Evolutionary conservation across 1,284 basidiomycete species (phyloP), one percentile per base, ranked within the genome.

Genomic region (Termitomyces sp.): DNA sequence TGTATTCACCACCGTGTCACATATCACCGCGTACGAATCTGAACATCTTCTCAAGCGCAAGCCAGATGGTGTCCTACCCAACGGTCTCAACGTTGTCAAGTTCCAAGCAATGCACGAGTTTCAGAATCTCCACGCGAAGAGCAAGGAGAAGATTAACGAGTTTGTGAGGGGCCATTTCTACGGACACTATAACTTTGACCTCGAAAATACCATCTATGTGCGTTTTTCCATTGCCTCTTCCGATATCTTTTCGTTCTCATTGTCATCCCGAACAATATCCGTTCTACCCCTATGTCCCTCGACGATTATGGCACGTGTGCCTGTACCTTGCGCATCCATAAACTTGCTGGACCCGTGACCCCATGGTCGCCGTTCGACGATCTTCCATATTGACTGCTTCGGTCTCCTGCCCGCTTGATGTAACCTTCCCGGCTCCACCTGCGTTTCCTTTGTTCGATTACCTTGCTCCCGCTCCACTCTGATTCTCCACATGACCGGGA

Each of bases 111-210:
- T 75, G 67, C 73, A 75, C 62, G 73, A 99, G 72, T 98, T 98
- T 78, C 96, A 98, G 70, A 99, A 99, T 72, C 68, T 96, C 53
- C 96, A 99, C 68, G 85, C 93, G 0, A 85, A 86, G 3, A 80
- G 89, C 56, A 99, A 98, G 72, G 86, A 87, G 43, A 99, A 99
- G 77, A 98, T 99, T 68, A 91, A 97, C 74, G 96, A 98, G 64
- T 99, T 99, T 60, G 83, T 97, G 51, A 83, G 93, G 51, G 96
- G 96, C 11, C 96, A 99, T 70, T 99, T 99, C 73, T 99, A 98
- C 69, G 95, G 96, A 9, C 91, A 97, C 68, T 95, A 92, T 70
- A 89, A 97, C 70, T 97, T 96, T 68, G 91, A 96, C 69, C 78
- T 94, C 43, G 93, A 98, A 41, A 96, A 97, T 71, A 98, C 95